Evolutionary conservation across 2,329 filamentous ascomycete genomes (phyloP).

Genomic region (Fusarium sp.): DNA sequence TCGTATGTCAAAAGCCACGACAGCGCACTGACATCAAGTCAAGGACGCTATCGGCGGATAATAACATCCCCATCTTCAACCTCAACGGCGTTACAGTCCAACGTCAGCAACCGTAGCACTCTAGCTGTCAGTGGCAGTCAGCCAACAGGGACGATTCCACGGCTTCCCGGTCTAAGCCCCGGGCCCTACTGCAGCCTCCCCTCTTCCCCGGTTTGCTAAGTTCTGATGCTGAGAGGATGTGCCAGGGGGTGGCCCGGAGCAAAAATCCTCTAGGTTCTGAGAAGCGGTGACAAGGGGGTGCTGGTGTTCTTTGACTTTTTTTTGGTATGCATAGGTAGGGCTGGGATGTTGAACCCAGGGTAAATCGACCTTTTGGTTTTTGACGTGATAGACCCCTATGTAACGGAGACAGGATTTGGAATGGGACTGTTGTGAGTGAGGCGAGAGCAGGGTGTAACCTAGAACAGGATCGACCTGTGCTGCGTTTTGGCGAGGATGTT

Average conservation of each 20-base stretch:
- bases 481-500: constrained; percentile 12
- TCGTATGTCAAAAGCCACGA: not conserved
- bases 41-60: not conserved
- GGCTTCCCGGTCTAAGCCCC: constrained; percentile 25
- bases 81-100: constrained; percentile 16
- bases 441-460: constrained; percentile 28
- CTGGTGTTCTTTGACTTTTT: not conserved
- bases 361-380: not conserved
- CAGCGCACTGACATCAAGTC: not conserved
- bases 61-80: not conserved
- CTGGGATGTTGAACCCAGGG: not conserved
- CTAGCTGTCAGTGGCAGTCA: constrained; percentile 2
- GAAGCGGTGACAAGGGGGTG: constrained; percentile 24
- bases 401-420: not conserved
- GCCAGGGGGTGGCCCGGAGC: constrained; percentile 2
- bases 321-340: constrained; percentile 8
- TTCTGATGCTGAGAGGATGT: not conserved
- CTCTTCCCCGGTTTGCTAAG: constrained; percentile 22
- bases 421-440: constrained; percentile 8
- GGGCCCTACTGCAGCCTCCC: constrained; percentile 32
- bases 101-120: constrained; percentile 26
- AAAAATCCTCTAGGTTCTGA: constrained; percentile 10
- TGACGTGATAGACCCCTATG: constrained; percentile 18
- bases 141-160: constrained; percentile 33
- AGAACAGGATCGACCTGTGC: constrained; percentile 19